A percentile compares a stretch with the other conserved stretches of the same genome.
phyloP scores from a whole-genome alignment of 345 rosid genomes.

The Syzygium jambos region DNA sequence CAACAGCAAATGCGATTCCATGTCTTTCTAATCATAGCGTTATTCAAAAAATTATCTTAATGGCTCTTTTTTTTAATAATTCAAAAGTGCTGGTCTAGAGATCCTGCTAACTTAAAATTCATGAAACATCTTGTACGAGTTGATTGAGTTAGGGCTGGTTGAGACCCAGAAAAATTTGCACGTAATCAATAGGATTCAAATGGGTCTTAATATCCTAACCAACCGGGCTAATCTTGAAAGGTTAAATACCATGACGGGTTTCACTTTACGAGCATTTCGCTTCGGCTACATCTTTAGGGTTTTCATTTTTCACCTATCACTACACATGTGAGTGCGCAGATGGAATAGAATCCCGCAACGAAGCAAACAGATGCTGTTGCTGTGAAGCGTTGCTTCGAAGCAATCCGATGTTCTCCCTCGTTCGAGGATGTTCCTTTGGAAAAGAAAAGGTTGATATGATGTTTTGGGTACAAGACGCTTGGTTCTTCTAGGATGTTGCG shows the following conservation, averaged over 20 bases:
- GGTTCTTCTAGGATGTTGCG: not conserved
- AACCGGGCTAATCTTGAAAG: too few relatives aligned
- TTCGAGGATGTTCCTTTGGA: not conserved
- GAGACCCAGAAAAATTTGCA: rapidly evolving
- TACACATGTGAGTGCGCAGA: not conserved
- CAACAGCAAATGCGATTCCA: rapidly evolving
- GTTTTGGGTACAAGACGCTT: not conserved
- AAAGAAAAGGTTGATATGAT: not conserved
- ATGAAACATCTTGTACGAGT: rapidly evolving
- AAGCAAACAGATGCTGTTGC: not conserved
- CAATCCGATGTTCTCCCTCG: not conserved
- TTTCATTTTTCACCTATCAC: rapidly evolving
- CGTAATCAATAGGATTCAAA: rapidly evolving
- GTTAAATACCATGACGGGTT: not conserved
- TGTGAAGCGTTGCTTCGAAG: not conserved
- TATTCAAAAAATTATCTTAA: not conserved
- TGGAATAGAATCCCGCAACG: not conserved
- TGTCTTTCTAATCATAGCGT: not conserved
- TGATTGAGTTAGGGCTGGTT: not conserved
- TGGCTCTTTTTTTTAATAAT: not conserved
- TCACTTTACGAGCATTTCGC: not conserved
- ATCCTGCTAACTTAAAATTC: rapidly evolving
- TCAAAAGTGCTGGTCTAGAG: rapidly evolving
- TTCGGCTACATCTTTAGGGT: not conserved
- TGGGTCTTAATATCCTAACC: too few relatives aligned